These are phyloP conservation scores for Podochytrium sp. DNA, from an alignment of 192 early-diverging fungal genomes.

Conservation along the genomic window DNA sequence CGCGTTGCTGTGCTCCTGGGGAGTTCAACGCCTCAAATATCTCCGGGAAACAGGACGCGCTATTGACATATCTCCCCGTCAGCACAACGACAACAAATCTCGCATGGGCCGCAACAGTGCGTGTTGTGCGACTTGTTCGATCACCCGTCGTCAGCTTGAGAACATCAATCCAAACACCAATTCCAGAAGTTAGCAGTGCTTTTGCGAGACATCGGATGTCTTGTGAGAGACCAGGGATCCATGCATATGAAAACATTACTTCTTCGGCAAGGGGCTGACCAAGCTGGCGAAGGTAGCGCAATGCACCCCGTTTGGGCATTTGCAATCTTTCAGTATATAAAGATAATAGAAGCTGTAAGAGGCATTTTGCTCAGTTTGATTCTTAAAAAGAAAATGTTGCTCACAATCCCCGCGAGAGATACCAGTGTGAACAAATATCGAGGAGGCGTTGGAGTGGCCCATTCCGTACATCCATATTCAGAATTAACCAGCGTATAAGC, in stretches of 20 bases:
- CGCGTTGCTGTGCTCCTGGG: background rate
- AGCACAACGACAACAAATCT: slow-evolving; percentile 16
- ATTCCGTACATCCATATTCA: background rate
- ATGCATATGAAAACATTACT: slow-evolving; percentile 23
- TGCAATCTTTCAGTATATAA: background rate
- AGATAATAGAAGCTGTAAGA: background rate
- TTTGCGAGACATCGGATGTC: background rate
- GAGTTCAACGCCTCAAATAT: slow-evolving; percentile 6
- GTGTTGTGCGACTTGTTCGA: background rate
- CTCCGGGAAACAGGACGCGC: slow-evolving; percentile 12
- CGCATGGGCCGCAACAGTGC: slow-evolving; percentile 14
- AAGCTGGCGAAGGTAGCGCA: slow-evolving; percentile 8
- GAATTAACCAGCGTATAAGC: background rate
- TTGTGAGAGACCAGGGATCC: slow-evolving; percentile 3
- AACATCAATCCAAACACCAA: slow-evolving; percentile 26
- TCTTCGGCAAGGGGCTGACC: slow-evolving; percentile 17
- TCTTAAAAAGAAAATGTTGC: background rate
- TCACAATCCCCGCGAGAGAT: background rate
- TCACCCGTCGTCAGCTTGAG: slow-evolving; percentile 11
- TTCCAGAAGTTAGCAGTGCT: background rate
- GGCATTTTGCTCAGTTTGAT: background rate
- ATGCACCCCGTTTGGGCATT: background rate
- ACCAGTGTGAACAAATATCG: background rate
- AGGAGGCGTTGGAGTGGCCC: background rate
- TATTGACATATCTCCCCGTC: background rate